phyloP scores from a whole-genome alignment of 345 rosid genomes.

The Cardamine occulta region DNA sequence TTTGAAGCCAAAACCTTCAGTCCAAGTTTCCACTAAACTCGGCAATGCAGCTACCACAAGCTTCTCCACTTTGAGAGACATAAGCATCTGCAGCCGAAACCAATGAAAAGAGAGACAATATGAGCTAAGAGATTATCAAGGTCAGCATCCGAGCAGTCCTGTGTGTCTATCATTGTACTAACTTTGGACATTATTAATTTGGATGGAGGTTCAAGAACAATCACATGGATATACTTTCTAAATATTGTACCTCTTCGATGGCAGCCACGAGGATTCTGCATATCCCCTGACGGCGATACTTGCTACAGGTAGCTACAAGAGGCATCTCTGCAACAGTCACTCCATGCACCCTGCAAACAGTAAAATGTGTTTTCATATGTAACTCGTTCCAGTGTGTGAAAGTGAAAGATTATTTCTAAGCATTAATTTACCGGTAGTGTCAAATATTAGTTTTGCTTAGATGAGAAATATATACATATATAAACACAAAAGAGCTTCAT shows the following conservation, averaged over 20 bases:
- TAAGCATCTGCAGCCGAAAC: conserved; percentile 63
- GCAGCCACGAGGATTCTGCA: conserved; percentile 77
- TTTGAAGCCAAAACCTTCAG: conserved; percentile 75
- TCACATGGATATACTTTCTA: background rate
- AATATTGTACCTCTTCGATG: conserved; percentile 72
- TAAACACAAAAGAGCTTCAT: background rate
- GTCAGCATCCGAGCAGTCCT: background rate
- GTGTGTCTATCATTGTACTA: background rate
- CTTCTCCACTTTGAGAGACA: conserved; percentile 76
- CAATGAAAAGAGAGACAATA: background rate
- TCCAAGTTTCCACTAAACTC: conserved; percentile 82
- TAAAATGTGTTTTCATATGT: conserved; percentile 19
- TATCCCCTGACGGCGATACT: conserved; percentile 89
- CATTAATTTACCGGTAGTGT: conserved; percentile 2
- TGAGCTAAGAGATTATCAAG: conserved; percentile 2
- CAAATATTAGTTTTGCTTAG: conserved; percentile 8
- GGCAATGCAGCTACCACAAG: conserved; percentile 93
- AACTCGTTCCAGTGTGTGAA: background rate
- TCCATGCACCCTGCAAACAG: conserved; percentile 77
- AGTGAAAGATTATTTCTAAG: background rate
- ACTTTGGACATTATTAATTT: conserved; percentile 15
- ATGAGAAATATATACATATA: background rate
- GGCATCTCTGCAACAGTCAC: conserved; percentile 93
- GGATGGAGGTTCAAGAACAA: conserved; percentile 26
- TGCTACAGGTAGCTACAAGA: conserved; percentile 92